Conservation (phyloP, 2,329 filamentous ascomycete species). For the Stemphylium beticola region DNA sequence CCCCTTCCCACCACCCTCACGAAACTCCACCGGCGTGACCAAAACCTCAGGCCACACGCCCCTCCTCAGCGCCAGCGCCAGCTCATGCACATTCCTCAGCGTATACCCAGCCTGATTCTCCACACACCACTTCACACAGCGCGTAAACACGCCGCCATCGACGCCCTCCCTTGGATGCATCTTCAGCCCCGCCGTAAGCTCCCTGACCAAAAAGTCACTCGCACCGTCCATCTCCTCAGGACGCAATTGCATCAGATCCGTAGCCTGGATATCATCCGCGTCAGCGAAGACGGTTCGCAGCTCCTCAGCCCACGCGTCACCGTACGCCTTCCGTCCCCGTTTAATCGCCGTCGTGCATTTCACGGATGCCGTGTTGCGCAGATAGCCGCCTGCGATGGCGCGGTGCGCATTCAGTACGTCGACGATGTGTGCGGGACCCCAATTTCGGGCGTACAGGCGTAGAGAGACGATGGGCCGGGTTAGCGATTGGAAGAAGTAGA, state of each 20-base stretch:
- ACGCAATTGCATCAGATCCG: conserved; percentile 24
- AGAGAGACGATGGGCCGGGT: conserved; percentile 30
- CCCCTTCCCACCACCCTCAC: too few species aligned
- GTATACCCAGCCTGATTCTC: conserved; percentile 20
- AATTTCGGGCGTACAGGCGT: conserved; percentile 32
- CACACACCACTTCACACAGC: conserved; percentile 32
- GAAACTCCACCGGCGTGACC: too few species aligned
- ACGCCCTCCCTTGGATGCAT: conserved; percentile 20
- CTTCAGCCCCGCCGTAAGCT: conserved; percentile 20
- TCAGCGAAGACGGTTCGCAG: conserved; percentile 10
- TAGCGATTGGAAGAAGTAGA: conserved; percentile 42
- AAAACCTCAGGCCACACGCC: not conserved
- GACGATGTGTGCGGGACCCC: conserved; percentile 32
- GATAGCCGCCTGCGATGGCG: conserved; percentile 29
- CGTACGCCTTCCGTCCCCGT: conserved; percentile 20
- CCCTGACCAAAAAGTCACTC: conserved; percentile 26
- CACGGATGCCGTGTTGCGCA: conserved; percentile 39
- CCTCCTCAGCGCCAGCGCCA: conserved; percentile 17
- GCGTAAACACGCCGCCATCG: conserved; percentile 35
- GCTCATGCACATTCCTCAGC: conserved; percentile 17
- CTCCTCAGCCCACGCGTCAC: conserved; percentile 19
- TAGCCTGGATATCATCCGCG: conserved; percentile 23
- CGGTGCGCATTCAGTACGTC: conserved; percentile 34
- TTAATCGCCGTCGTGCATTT: conserved; percentile 37
- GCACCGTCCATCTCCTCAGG: conserved; percentile 2